Evolutionary conservation across 2,329 filamentous ascomycete species (phyloP), one percentile per base, ranked within the genome.

Genomic region (Pseudopyricularia cyperi): DNA sequence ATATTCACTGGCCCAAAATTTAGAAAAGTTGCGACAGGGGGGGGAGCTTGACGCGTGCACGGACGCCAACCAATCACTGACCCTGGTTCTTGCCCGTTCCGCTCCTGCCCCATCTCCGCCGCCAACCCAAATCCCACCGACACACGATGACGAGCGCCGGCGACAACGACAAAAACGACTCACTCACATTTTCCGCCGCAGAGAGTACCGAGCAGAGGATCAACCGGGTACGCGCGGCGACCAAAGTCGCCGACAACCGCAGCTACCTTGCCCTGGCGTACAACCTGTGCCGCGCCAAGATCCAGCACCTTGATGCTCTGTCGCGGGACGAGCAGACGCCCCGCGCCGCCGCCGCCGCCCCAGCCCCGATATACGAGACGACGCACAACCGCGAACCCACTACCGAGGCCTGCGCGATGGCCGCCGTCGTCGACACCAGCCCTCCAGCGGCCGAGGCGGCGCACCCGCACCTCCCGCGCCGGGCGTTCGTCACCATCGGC

Each of bases 401-500:
- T 19, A 50, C 24, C 17, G 15, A 19, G 42, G 22, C 22, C 3
- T 7, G 3, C 22, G n/a, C 22, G 4, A 11, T 7, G 17, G 15
- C 3, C 2, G 26, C n/a, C 17, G n/a, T 14, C 1, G 5, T 32
- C 24, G 44, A 47, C 11, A 30, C 24, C 19, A 26, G 9, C 11
- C 19, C 48, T 11, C 48, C 48, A 2, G 19, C 34, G 1, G 35
- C 33, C 14, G 48, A 50, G 48, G 19, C 33, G 1, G 15, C 9
- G 9, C 26, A 22, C 6, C 37, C 26, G 9, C n/a, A 46, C 34
- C 49, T 46, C n/a, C 37, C 49, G 4, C 49, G 49, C 37, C 35
- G 17, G 1, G 58, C 87, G 64, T 87, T 98, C 58, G 84, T 96
- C 52, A 97, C 93, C 0, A 85, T 95, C 30, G 93, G 93, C 53